These are phyloP conservation scores for Diddensiella transvaalensis DNA, from an alignment of 805 yeast species.

Conservation along the genomic window DNA sequence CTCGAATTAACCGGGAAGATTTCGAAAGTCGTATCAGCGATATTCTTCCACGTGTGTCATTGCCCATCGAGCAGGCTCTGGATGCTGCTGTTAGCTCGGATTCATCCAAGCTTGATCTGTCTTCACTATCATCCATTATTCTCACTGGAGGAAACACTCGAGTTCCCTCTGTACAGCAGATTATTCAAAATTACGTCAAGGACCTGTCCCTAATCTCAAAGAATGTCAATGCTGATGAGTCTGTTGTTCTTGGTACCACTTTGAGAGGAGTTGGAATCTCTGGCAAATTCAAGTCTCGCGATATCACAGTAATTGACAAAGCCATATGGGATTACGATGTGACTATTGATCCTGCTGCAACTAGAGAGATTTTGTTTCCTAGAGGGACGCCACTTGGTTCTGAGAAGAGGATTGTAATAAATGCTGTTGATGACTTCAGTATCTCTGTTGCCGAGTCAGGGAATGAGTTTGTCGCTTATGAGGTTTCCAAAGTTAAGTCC, in stretches of 20 bases:
- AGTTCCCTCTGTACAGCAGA: conserved; percentile 77
- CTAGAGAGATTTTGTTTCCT: conserved; percentile 40
- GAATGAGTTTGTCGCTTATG: conserved; percentile 31
- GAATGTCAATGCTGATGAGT: conserved; percentile 93
- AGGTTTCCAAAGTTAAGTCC: conserved; percentile 24
- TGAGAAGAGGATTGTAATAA: conserved; percentile 34
- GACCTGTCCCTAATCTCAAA: conserved; percentile 54
- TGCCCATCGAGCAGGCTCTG: conserved; percentile 56
- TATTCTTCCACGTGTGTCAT: conserved; percentile 42
- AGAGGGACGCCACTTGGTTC: conserved; percentile 42
- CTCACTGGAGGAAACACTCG: conserved; percentile 89
- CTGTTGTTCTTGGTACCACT: conserved; percentile 89
- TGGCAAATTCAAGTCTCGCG: conserved; percentile 61
- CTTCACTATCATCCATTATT: conserved; percentile 57
- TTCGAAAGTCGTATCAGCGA: conserved; percentile 58
- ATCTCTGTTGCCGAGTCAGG: conserved; percentile 41
- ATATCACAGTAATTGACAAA: conserved; percentile 56
- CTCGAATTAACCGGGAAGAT: conserved; percentile 69
- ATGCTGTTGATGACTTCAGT: conserved; percentile 27
- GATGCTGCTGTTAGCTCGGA: conserved; percentile 27
- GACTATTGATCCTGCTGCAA: conserved; percentile 20
- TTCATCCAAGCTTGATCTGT: conserved; percentile 23
- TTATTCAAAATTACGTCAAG: conserved; percentile 47
- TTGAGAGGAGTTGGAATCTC: conserved; percentile 73
- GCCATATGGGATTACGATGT: conserved; percentile 48